Percentiles rank a stretch among this genome's conserved stretches.
phyloP scores from a whole-genome alignment of 73 alveolate species.

The Diophrys sp. region DNA sequence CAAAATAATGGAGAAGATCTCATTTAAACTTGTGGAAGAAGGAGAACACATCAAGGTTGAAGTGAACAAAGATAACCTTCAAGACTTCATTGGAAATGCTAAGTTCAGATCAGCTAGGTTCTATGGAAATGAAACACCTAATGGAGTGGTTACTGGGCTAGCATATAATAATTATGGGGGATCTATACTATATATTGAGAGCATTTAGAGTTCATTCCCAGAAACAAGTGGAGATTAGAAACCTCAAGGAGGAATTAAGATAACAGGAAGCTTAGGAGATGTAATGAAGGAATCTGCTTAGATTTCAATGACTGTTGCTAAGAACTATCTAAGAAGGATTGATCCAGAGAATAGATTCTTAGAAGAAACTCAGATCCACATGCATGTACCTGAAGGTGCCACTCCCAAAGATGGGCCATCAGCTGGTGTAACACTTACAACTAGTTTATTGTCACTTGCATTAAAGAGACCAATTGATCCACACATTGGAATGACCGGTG shows the following conservation, averaged over 20 bases:
- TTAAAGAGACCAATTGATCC: constrained; percentile 55
- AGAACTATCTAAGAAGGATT: constrained; percentile 50
- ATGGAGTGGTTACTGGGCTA: constrained; percentile 84
- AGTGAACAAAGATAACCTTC: constrained; percentile 61
- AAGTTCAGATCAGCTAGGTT: constrained; percentile 25
- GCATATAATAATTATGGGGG: constrained; percentile 89
- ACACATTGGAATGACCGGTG: constrained; percentile 90
- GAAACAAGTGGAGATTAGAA: constrained; percentile 19
- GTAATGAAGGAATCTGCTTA: constrained; percentile 78
- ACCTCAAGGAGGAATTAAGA: constrained; percentile 40
- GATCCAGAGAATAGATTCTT: constrained; percentile 26
- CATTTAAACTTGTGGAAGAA: constrained; percentile 60
- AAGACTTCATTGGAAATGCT: constrained; percentile 69
- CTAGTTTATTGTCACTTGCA: constrained; percentile 74
- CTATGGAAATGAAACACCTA: constrained; percentile 14
- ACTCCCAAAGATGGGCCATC: constrained; percentile 89
- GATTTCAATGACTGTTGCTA: constrained; percentile 75
- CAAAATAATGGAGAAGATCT: constrained; percentile 66
- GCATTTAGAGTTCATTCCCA: constrained; percentile 26
- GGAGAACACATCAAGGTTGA: constrained; percentile 28
- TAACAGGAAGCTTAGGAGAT: constrained; percentile 75
- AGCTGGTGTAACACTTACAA: constrained; percentile 84
- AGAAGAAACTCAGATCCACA: constrained; percentile 62
- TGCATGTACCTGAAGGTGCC: constrained; percentile 92
- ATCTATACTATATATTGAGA: constrained; percentile 69